These are phyloP conservation scores for Rhexocercosporidium sp. DNA, from an alignment of 2,329 filamentous ascomycete genomes.

Conservation along the genomic window DNA sequence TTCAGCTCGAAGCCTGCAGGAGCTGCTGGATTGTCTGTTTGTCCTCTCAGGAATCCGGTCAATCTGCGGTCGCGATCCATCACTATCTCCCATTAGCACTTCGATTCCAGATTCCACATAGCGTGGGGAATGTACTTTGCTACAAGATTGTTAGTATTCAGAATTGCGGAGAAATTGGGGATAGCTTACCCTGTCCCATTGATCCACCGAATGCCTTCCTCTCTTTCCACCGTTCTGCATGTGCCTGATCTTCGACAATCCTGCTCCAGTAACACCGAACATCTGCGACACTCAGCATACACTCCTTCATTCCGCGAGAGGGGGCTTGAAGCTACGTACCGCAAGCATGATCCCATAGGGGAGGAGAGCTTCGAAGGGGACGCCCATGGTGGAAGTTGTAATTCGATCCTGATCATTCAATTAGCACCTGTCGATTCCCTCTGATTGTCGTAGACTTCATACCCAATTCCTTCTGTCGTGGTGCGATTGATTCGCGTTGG, in stretches of 20 bases:
- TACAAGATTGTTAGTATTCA: constrained; percentile 36
- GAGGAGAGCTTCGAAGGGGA: constrained; percentile 49
- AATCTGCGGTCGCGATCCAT: constrained; percentile 49
- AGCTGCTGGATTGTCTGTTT: constrained; percentile 45
- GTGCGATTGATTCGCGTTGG: constrained; percentile 24
- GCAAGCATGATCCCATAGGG: constrained; percentile 48
- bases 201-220: constrained; percentile 46
- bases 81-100: constrained; percentile 41
- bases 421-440: constrained; percentile 20
- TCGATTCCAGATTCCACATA: not conserved
- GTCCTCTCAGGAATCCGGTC: constrained; percentile 47
- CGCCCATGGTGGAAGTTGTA: constrained; percentile 44
- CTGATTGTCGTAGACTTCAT: constrained; percentile 6
- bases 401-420: constrained; percentile 27
- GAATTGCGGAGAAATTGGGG: constrained; percentile 5
- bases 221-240: constrained; percentile 48
- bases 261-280: constrained; percentile 47
- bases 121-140: constrained; percentile 42
- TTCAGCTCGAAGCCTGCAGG: constrained; percentile 48
- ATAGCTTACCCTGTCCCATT: constrained; percentile 47
- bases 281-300: constrained; percentile 42
- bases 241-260: constrained; percentile 45
- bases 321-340: constrained; percentile 37
- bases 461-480: constrained; percentile 33
- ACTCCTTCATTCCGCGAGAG: not conserved